Evolutionary conservation across 805 yeast species (phyloP), one percentile per base, ranked within the genome.

Genomic region (Candida multigemmis): DNA sequence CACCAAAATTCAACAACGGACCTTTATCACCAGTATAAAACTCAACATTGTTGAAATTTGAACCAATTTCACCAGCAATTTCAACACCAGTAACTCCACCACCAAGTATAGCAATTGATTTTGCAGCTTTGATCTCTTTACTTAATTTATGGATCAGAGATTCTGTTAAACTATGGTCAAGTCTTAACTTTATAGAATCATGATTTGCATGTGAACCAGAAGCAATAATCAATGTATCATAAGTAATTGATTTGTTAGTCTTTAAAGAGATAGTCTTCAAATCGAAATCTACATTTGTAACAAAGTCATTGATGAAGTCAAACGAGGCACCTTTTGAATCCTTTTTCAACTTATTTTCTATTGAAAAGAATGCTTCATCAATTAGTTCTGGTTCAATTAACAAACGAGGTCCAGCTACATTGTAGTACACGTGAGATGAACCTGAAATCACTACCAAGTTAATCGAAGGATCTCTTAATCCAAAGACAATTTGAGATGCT

Each of bases 51-150:
- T 44, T 38, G 10, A 23, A 44, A 9, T 21, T 27, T 12, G 18
- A 31, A 3, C 50, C 62, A 17, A 60, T 37, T 28, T 60, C 68
- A 7, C 59, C 62, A 6, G 61, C 53, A 8, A 42, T 23, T 32
- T 60, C 66, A 7, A 57, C 60, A 4, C 62, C 63, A 10, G 62
- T 50, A 12, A 50, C 32, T n/a, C 62, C 63, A 12, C 55, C 64
- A 4, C 64, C 68, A n/a, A 60, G 23, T 4, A 60, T 36, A 2
- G 62, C 65, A 12, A 60, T 47, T 7, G 38, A 27, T 15, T 41
- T 36, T 6, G 62, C 51, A 3, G 28, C 8, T 22, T 37, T 34
- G 13, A 53, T 30, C 16, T 35, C 21, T 7, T 26, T 14, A 17
- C 34, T 21, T 12, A 50, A 34, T 16, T 35, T 25, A 27, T 39